Conservation (phyloP, 2,329 filamentous ascomycete genomes). For the Sarocladium brachiariae region DNA sequence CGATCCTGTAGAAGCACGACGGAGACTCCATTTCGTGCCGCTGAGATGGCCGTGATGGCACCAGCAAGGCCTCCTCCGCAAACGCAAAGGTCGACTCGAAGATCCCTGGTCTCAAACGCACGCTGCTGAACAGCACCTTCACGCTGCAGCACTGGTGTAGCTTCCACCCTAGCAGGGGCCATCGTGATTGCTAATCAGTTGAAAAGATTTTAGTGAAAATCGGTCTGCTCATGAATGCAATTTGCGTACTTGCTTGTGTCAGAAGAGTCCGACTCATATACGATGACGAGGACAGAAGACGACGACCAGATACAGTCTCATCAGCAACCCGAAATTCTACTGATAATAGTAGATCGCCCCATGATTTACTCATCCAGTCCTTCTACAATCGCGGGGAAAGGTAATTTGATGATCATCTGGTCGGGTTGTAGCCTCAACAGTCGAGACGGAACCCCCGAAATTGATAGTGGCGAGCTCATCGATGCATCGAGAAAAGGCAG, state of each 20-base stretch:
- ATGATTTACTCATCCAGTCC: not conserved
- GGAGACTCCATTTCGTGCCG: conserved; percentile 17
- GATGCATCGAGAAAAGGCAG: too few species aligned
- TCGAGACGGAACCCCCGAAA: conserved; percentile 4
- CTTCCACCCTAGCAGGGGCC: conserved; percentile 17
- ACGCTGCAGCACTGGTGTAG: conserved; percentile 15
- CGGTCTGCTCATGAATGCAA: too few species aligned
- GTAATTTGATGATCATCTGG: not conserved
- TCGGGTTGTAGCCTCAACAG: not conserved
- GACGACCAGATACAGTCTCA: not conserved
- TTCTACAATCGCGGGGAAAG: not conserved
- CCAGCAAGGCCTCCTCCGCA: conserved; percentile 19
- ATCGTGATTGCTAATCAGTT: conserved; percentile 13
- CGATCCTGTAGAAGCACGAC: conserved; percentile 18
- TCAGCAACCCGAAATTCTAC: not conserved
- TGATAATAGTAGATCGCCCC: not conserved
- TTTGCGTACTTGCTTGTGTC: too few species aligned
- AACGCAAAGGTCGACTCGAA: conserved; percentile 22
- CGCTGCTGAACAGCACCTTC: conserved; percentile 16
- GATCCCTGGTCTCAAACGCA: conserved; percentile 12
- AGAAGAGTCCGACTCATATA: too few species aligned
- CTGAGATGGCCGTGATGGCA: conserved; percentile 17
- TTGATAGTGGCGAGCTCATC: too few species aligned
- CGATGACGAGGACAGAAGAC: not conserved
- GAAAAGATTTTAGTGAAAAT: too few species aligned